Evolutionary conservation across 345 rosid species (phyloP).

Genomic region (Arabidopsis suecica): DNA sequence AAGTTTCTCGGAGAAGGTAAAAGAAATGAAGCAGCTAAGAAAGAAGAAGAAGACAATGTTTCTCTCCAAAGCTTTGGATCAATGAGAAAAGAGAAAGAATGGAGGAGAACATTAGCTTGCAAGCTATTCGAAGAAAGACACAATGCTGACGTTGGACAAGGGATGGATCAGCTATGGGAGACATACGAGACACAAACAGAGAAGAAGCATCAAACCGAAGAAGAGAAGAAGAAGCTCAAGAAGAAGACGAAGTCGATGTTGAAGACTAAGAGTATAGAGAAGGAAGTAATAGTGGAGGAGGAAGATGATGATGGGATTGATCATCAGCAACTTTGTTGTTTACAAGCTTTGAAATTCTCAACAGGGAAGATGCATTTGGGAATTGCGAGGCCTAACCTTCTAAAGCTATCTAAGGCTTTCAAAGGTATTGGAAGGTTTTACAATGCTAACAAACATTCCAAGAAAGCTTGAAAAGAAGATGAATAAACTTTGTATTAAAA

Average conservation of each 20-base stretch:
- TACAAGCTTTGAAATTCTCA: constrained; percentile 88
- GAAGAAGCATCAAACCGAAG: constrained; percentile 17
- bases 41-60: constrained; percentile 30
- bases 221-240: constrained; percentile 37
- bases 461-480: constrained; percentile 49
- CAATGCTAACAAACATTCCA: constrained; percentile 56
- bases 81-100: constrained; percentile 87
- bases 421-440: constrained; percentile 82
- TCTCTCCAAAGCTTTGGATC: constrained; percentile 68
- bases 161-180: constrained; percentile 97
- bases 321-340: constrained; percentile 72
- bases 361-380: constrained; percentile 93
- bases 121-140: constrained; percentile 92
- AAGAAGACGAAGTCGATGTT: constrained; percentile 49
- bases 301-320: constrained; percentile 66
- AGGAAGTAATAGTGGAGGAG: constrained; percentile 39
- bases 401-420: constrained; percentile 72
- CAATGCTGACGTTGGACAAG: constrained; percentile 56
- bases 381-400: constrained; percentile 79
- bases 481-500: constrained; percentile 11
- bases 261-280: constrained; percentile 28
- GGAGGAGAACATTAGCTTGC: constrained; percentile 96
- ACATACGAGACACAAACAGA: constrained; percentile 66
- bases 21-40: constrained; percentile 27
- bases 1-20: constrained; percentile 36